These are phyloP conservation scores for Mycena vulgaris DNA, from an alignment of 768 basidiomycete genomes.

Conservation along the genomic window DNA sequence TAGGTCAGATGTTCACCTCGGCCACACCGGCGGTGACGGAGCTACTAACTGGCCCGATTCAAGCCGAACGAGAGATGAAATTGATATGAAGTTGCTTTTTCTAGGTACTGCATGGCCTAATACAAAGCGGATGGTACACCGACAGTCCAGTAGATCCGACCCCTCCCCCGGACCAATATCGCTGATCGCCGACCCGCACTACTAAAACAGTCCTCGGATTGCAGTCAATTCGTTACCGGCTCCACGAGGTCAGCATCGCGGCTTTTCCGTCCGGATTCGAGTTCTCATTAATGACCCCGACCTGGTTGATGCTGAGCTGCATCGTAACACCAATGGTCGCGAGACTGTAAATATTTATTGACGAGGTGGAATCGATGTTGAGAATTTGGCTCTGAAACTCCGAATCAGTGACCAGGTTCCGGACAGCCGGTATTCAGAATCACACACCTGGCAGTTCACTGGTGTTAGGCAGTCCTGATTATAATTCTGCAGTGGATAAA, in stretches of 20 bases:
- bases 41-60: too few relatives aligned
- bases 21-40: too few relatives aligned
- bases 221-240: neutral
- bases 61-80: too few relatives aligned
- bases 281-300: conserved; percentile 64
- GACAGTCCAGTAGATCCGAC: too few relatives aligned
- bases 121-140: too few relatives aligned
- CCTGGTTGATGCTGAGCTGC: conserved; percentile 64
- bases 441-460: conserved; percentile 32
- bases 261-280: conserved; percentile 61
- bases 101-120: too few relatives aligned
- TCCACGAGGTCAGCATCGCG: conserved; percentile 24
- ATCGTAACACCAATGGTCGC: conserved; percentile 70
- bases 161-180: too few relatives aligned
- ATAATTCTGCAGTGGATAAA: conserved; percentile 56
- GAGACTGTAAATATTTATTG: conserved; percentile 68
- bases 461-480: conserved; percentile 61
- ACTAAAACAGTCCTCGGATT: too few relatives aligned
- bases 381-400: conserved; percentile 8
- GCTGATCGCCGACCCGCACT: too few relatives aligned
- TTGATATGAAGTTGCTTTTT: too few relatives aligned
- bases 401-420: conserved; percentile 62
- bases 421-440: too few relatives aligned
- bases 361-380: conserved; percentile 47
- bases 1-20: too few relatives aligned